Conservation (phyloP, 1,284 basidiomycete species). For the Sanguinoderma infundibulare region DNA sequence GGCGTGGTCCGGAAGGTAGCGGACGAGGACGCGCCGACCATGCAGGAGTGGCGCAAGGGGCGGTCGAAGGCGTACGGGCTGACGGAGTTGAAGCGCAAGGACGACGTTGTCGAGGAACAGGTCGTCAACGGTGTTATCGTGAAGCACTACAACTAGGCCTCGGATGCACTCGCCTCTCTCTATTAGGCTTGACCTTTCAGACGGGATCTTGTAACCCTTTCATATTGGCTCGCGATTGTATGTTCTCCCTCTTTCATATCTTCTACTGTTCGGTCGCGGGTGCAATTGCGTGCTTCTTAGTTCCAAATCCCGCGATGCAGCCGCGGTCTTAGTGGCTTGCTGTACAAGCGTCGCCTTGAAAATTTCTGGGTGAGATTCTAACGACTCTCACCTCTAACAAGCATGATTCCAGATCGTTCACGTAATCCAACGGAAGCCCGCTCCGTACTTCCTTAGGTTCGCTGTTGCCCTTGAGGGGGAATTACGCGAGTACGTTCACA, state of each 20-base stretch:
- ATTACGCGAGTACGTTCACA: neutral
- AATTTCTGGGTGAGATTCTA: neutral
- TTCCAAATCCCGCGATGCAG: too few relatives aligned
- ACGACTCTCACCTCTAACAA: neutral
- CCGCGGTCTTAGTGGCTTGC: too few relatives aligned
- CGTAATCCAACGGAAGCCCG: neutral
- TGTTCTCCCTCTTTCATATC: neutral
- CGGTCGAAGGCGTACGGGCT: slow-evolving; percentile 42
- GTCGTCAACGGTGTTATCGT: slow-evolving; percentile 39
- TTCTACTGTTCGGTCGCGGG: too few relatives aligned
- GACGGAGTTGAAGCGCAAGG: slow-evolving; percentile 30
- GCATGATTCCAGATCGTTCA: neutral
- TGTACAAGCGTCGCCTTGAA: too few relatives aligned
- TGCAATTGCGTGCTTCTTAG: too few relatives aligned
- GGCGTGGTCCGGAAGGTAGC: slow-evolving; percentile 39
- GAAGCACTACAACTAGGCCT: slow-evolving; percentile 38
- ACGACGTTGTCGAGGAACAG: slow-evolving; percentile 38
- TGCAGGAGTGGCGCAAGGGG: slow-evolving; percentile 45
- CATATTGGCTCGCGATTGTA: slow-evolving; percentile 1
- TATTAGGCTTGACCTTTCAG: neutral
- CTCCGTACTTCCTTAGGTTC: neutral
- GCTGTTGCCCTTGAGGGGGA: too few relatives aligned
- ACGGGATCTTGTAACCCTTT: neutral
- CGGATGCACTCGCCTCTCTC: neutral
- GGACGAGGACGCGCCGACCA: slow-evolving; percentile 41